Base-by-base conservation (phyloP, 805 yeast genomes). In the Wickerhamiella nectarea region DNA sequence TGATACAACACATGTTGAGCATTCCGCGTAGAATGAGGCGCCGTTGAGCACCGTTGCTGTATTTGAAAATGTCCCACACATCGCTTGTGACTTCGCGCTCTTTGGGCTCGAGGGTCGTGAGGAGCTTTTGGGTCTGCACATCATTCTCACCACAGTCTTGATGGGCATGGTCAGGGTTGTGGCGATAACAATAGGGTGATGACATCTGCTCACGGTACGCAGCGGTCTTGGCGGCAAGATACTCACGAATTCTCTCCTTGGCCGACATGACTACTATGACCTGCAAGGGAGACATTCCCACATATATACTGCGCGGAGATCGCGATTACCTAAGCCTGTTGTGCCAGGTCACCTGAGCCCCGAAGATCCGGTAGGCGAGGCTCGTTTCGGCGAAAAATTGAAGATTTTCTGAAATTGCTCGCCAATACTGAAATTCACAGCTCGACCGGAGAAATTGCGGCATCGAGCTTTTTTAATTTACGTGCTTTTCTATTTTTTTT, bases 1-100 rank as follows among this genome's bases (percentile, higher is more conserved):
- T 96, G 64, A 85, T 87, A 55, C 98, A 91, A 60, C 97, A 85
- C 59, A 85, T 94, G 4, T 84, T 69, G 36, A 91, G 64, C 28
- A 91, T 63, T 1, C 97, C 96, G 57, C 81, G 80, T 40, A 91
- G 63, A 1, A 89, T 82, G 36, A 89, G 65, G 40, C 75, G 72
- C 43, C 96, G 68, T 56, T 80, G 83, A 36, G 70, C 73, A 31
- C 69, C 63, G 4, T 80, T 83, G 20, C 89, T 81, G 36, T 80
- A 83, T 42, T 78, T 71, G 60, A 85, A 89, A 8, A 78, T 72
- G 4, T 85, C 75, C 91, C 95, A 84, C 14, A 84, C 81, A 50
- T 80, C 84, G 33, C 78, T 71, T 21, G 89, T 76, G 15, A 84
- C 83, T 50, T 78, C 78, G 52, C 79, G 80, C 57, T 84, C 95